Conservation (phyloP, 164 flowering plant genomes). For the Vitis amurensis region DNA sequence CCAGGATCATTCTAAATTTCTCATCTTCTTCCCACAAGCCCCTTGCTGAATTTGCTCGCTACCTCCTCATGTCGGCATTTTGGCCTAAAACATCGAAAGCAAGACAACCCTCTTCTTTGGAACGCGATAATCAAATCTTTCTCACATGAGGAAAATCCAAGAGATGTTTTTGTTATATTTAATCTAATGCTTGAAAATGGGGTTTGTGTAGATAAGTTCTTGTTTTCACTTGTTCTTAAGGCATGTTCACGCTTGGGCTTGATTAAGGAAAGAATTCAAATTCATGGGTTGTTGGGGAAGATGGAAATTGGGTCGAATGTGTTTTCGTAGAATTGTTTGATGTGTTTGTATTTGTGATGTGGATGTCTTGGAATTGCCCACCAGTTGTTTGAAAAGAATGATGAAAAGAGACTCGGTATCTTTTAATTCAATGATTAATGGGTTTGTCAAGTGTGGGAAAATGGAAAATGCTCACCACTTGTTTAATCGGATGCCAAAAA, state of each 20-base stretch:
- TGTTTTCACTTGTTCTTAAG: slow-evolving; percentile 58
- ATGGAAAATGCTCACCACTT: slow-evolving; percentile 45
- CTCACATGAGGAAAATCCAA: slow-evolving; percentile 51
- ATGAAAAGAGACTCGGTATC: slow-evolving; percentile 46
- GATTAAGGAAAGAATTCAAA: slow-evolving; percentile 49
- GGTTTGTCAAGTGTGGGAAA: slow-evolving; percentile 55
- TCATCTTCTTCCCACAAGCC: slow-evolving; percentile 43
- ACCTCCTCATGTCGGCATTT: slow-evolving; percentile 38
- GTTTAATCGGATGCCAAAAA: slow-evolving; percentile 50
- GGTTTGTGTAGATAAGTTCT: slow-evolving; percentile 40
- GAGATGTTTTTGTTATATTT: slow-evolving; percentile 38
- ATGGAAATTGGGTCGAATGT: slow-evolving; percentile 40
- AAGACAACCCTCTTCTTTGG: slow-evolving; percentile 51
- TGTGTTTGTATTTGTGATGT: slow-evolving; percentile 40
- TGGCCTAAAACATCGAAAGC: background rate
- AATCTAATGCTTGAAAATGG: slow-evolving; percentile 55
- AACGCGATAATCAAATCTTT: slow-evolving; percentile 55
- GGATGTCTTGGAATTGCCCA: slow-evolving; percentile 43
- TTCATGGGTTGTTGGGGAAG: slow-evolving; percentile 59
- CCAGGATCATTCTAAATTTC: slow-evolving; percentile 46
- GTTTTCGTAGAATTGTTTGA: slow-evolving; percentile 60
- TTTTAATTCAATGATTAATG: slow-evolving; percentile 66
- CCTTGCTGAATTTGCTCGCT: slow-evolving; percentile 51
- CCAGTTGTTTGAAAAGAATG: slow-evolving; percentile 56
- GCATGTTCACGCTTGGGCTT: slow-evolving; percentile 51